These are phyloP conservation scores for Fusarium sterilihyphosum DNA, from an alignment of 2,329 filamentous ascomycete species.

Conservation along the genomic window DNA sequence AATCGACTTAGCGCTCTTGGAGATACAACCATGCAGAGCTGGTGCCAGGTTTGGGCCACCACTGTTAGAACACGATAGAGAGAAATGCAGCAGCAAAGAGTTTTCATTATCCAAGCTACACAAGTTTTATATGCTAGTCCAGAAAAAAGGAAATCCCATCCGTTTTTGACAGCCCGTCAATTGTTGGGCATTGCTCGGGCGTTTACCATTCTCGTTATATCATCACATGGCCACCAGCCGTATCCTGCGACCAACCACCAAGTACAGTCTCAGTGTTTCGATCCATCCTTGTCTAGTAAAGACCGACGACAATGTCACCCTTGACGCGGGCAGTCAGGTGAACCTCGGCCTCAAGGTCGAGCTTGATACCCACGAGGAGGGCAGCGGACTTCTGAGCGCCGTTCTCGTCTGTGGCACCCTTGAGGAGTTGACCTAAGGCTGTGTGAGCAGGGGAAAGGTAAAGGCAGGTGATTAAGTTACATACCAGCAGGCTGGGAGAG, in stretches of 20 bases:
- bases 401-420: conserved; percentile 65
- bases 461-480: not conserved
- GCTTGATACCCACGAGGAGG: conserved; percentile 69
- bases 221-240: conserved; percentile 30
- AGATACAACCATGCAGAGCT: not conserved
- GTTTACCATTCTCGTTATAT: conserved; percentile 34
- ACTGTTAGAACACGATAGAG: not conserved
- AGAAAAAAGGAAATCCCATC: conserved; percentile 26
- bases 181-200: conserved; percentile 28
- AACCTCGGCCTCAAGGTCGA: conserved; percentile 71
- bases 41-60: not conserved
- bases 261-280: not conserved
- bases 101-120: conserved; percentile 31
- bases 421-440: conserved; percentile 61
- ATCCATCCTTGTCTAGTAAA: conserved; percentile 35
- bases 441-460: not conserved
- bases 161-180: conserved; percentile 31
- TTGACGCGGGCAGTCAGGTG: conserved; percentile 68
- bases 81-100: conserved; percentile 26
- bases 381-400: conserved; percentile 67
- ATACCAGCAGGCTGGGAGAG: conserved; percentile 49
- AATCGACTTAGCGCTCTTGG: not conserved
- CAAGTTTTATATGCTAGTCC: conserved; percentile 23
- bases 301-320: conserved; percentile 66
- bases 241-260: conserved; percentile 30